Evolutionary conservation across 148 eudicot species (phyloP), one percentile per base, ranked within the genome.

Genomic region (Fallopia convolvulus): DNA sequence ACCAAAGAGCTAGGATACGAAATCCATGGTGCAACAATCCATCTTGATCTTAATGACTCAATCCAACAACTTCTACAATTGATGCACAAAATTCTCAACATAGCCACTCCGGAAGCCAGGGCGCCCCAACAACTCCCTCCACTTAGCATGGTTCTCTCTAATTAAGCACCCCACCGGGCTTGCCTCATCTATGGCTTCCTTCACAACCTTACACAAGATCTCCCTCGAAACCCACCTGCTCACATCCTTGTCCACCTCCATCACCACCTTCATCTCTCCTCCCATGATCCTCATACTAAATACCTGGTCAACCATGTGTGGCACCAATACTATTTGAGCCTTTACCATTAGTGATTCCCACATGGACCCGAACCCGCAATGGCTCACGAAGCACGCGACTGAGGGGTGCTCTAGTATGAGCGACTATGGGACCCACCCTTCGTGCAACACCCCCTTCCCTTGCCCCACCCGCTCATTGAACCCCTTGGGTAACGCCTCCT

Each of bases 401-500:
- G 97, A 1, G 4, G 4, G 2, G 4, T 42, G 46, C 4, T 3
- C 72, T 41, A 89, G 46, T 12, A 89, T 65, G 41, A 76, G 75
- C 11, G 85, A 66, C 68, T 91, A 90, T 39, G 81, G 89, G n/a
- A 89, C 88, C 93, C 91, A 87, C 10, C 82, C 90, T 0, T 83
- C 89, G 5, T 80, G 74, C 3, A 91, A 88, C 40, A 79, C 73
- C 9, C 91, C 93, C 50, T 88, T 78, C 0, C 76, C 84, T n/a
- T n/a, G n/a, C 36, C 79, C 56, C 1, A 88, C 79, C 72, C 87
- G 42, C 78, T 86, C 91, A 46, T 75, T 30, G 10, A 91, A 89
- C 65, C 91, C 97, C 41, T 89, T 84, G 0, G 97, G 91, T 12
- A 89, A 41, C 0, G 90, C 97, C 52, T 88, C 97, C 36, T 87